phyloP scores from a whole-genome alignment of 2,329 filamentous ascomycete genomes.

The Ramularia endophylla region DNA sequence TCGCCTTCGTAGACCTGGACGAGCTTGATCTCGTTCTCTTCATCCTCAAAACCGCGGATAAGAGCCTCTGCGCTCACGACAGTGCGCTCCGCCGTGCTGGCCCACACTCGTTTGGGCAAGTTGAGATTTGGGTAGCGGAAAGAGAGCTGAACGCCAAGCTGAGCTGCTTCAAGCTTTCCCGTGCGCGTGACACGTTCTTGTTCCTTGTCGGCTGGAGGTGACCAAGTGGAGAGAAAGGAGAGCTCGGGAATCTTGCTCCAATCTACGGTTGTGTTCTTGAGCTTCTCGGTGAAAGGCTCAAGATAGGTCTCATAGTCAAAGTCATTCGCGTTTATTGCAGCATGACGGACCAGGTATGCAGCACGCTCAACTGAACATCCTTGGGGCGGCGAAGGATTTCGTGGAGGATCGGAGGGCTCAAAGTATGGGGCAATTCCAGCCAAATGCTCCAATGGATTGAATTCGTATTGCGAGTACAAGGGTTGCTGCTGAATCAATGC shows the following conservation, averaged over 20 bases:
- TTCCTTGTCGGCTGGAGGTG: constrained; percentile 47
- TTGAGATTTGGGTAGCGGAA: constrained; percentile 53
- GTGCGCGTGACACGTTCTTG: constrained; percentile 56
- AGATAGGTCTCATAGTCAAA: constrained; percentile 49
- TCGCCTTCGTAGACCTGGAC: constrained; percentile 52
- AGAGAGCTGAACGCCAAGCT: constrained; percentile 53
- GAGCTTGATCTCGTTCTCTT: constrained; percentile 48
- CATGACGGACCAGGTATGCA: constrained; percentile 46
- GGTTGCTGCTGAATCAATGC: constrained; percentile 22
- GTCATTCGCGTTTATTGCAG: constrained; percentile 48
- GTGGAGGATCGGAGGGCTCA: constrained; percentile 42
- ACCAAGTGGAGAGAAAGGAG: constrained; percentile 53
- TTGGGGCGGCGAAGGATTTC: constrained; percentile 42
- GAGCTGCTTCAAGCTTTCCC: constrained; percentile 55
- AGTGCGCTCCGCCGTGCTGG: constrained; percentile 58
- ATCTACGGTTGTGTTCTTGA: constrained; percentile 53
- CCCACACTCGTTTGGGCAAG: constrained; percentile 53
- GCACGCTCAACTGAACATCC: constrained; percentile 47
- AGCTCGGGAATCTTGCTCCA: constrained; percentile 53
- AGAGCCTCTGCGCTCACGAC: constrained; percentile 53
- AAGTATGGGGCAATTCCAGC: constrained; percentile 48
- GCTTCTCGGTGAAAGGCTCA: constrained; percentile 49
- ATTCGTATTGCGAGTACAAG: constrained; percentile 33
- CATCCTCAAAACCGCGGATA: constrained; percentile 51
- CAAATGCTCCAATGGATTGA: constrained; percentile 45